Percentiles rank a stretch among this genome's conserved stretches.
Evolutionary conservation across 176 grass and related monocot species (phyloP).

Genomic region (Ampelocalamus luodianensis): DNA sequence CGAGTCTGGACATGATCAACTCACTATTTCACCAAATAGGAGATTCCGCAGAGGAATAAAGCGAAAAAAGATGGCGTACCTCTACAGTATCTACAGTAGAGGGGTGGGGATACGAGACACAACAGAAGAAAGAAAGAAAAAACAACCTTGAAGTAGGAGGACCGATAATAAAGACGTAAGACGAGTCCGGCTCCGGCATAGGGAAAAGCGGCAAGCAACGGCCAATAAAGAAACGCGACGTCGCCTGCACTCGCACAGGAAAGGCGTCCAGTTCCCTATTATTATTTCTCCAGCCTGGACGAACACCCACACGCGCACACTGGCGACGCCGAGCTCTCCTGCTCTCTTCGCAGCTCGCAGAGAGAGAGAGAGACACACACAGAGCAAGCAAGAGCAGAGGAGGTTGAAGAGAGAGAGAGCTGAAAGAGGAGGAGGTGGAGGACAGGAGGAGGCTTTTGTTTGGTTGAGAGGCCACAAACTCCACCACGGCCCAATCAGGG

Average conservation of each 20-base stretch:
- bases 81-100: too few relatives aligned
- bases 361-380: not conserved
- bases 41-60: not conserved
- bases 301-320: constrained; percentile 30
- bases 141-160: too few relatives aligned
- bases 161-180: not conserved
- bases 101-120: too few relatives aligned
- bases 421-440: not conserved
- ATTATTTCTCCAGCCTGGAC: constrained; percentile 49
- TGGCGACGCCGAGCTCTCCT: not conserved
- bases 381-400: constrained; percentile 30
- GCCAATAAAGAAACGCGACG: constrained; percentile 58
- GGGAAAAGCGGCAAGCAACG: constrained; percentile 56
- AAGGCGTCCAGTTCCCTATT: constrained; percentile 21
- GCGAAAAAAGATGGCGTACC: too few relatives aligned
- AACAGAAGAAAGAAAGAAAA: not conserved
- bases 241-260: constrained; percentile 45
- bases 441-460: constrained; percentile 53
- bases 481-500: constrained; percentile 59
- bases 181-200: constrained; percentile 14
- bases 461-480: constrained; percentile 75
- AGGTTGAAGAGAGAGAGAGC: not conserved
- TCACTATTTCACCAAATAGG: not conserved
- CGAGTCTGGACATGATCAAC: not conserved
- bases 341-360: not conserved